Base-by-base conservation (phyloP, 176 grass and related monocot species). In the Musa acuminata region DNA sequence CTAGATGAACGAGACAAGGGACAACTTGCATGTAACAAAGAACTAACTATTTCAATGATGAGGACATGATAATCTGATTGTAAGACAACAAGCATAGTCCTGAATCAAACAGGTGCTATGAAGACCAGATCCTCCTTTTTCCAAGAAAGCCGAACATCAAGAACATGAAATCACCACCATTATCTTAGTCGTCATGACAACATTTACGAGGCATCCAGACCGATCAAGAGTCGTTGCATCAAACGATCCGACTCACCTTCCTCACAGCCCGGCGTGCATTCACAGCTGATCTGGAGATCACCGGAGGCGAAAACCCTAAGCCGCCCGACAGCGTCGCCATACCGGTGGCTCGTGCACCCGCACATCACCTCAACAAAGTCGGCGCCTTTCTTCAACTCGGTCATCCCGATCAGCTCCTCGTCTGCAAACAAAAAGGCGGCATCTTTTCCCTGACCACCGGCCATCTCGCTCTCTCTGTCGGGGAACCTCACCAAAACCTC, bases 291-390 rank as follows among this genome's bases (percentile, higher is more conserved):
- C 90, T 88, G 88, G 8, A 98, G 90, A 75, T 93, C 90, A 64
- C 94, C 94, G 23, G 90, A 87, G 0, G 88, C 80, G 80, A 82
- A 93, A 78, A 98, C 80, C 80, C 82, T 85, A 80, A 98, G 95
- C 48, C 86, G 84, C 10, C 95, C 95, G 8, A 91, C 90, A 35
- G 95, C 95, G 69, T 98, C 95, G 51, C 95, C 95, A 69, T 98
- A 98, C 67, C 90, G 95, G 82, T 87, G 95, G 84, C 95, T 98
- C 73, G 95, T 98, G 86, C 94, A 98, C 64, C 94, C 94, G 74
- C 94, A 98, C 79, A 84, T 93, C 71, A 98, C 79, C 83, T 98
- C 84, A 26, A 98, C 80, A 69, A 80, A 93, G 67, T 87, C 80
- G 67, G 80, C 78, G 65, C 87, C 81, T 73, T 62, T 24, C 74